These are phyloP conservation scores for Spathaspora gorwiae DNA, from an alignment of 805 yeast genomes.

Conservation along the genomic window DNA sequence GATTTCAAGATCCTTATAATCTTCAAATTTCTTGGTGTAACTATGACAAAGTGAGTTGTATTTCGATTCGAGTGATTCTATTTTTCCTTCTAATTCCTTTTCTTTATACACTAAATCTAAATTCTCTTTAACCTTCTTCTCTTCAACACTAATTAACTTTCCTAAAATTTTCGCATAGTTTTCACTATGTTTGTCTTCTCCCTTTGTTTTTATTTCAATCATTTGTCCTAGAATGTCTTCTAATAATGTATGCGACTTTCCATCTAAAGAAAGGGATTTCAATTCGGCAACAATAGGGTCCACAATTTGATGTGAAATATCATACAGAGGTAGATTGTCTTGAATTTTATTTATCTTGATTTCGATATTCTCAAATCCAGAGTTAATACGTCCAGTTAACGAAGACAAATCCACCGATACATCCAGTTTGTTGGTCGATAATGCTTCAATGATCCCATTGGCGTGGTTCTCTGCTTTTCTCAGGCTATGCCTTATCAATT, in stretches of 20 bases:
- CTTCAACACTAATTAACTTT: neutral
- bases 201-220: neutral
- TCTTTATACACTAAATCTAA: neutral
- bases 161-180: neutral
- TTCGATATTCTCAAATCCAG: neutral
- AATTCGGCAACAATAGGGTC: slow-evolving; percentile 25
- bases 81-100: slow-evolving; percentile 4
- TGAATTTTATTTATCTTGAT: neutral
- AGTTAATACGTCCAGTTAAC: neutral
- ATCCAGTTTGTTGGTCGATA: neutral
- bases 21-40: slow-evolving; percentile 21
- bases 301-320: slow-evolving; percentile 11
- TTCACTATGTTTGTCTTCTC: neutral
- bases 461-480: neutral
- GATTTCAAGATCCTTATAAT: slow-evolving; percentile 17
- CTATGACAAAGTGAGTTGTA: slow-evolving; percentile 15
- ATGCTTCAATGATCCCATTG: neutral
- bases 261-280: slow-evolving; percentile 15
- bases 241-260: slow-evolving; percentile 12
- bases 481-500: neutral
- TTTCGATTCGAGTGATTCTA: slow-evolving; percentile 12
- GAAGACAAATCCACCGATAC: neutral
- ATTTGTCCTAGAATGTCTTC: slow-evolving; percentile 9
- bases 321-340: neutral
- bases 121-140: neutral